These are phyloP conservation scores for Penicilliopsis zonata DNA, from an alignment of 495 filamentous ascomycete genomes.

Conservation along the genomic window DNA sequence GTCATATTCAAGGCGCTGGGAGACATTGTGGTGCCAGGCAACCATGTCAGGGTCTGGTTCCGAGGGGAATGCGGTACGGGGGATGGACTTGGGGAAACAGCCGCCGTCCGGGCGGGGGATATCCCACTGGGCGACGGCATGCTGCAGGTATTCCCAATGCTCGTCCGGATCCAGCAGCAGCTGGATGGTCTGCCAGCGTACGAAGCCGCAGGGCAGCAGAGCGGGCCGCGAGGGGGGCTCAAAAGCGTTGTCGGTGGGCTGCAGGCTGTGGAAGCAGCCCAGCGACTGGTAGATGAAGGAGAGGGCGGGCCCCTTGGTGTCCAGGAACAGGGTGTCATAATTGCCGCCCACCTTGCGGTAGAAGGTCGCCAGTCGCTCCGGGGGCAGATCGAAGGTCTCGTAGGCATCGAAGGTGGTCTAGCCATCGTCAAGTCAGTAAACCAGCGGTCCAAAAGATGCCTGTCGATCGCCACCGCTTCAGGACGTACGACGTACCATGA, in stretches of 20 bases:
- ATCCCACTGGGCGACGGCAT: constrained; percentile 63
- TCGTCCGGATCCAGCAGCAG: constrained; percentile 77
- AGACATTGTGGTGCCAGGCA: constrained; percentile 69
- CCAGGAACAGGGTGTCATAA: constrained; percentile 77
- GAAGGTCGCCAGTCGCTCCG: constrained; percentile 74
- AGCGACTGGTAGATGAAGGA: constrained; percentile 87
- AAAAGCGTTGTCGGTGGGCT: constrained; percentile 59
- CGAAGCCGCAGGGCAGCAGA: constrained; percentile 71
- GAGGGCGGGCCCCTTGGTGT: constrained; percentile 59
- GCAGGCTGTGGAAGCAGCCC: constrained; percentile 74
- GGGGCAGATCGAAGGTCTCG: constrained; percentile 54
- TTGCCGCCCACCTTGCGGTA: constrained; percentile 83
- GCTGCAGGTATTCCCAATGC: constrained; percentile 74
- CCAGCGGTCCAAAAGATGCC: no score
- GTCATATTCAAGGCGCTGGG: constrained; percentile 28
- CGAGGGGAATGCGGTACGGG: constrained; percentile 61
- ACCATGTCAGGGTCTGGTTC: constrained; percentile 67
- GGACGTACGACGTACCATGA: constrained; percentile 62
- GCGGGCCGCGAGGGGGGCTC: constrained; percentile 67
- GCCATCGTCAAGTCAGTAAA: constrained; percentile 11
- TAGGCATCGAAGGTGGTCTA: constrained; percentile 51
- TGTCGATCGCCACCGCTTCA: no score
- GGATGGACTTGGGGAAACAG: constrained; percentile 68
- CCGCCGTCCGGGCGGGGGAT: constrained; percentile 63
- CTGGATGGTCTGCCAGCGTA: constrained; percentile 91